These are phyloP conservation scores for Margaritispora aquatica DNA, from an alignment of 495 filamentous ascomycete species.

Conservation along the genomic window DNA sequence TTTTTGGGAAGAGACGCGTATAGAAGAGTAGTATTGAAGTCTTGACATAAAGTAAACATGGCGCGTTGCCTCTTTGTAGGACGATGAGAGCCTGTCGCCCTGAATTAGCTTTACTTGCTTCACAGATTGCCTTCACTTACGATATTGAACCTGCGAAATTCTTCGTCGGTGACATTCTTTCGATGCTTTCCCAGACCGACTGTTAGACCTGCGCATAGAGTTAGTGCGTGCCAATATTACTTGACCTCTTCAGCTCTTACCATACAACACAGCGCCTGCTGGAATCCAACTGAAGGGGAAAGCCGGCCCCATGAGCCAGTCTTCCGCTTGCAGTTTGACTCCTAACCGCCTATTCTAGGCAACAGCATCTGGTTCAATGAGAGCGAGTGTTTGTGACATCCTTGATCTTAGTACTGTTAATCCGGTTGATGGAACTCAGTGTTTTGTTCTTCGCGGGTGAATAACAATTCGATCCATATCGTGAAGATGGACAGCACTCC, in stretches of 20 bases:
- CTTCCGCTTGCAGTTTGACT: slow-evolving; percentile 5
- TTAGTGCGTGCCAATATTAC: neutral
- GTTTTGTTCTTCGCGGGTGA: too few species aligned
- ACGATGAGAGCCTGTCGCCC: slow-evolving; percentile 4
- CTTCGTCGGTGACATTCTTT: slow-evolving; percentile 1
- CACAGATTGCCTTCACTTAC: neutral
- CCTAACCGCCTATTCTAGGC: neutral
- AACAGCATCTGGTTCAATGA: neutral
- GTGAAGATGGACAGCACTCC: too few species aligned
- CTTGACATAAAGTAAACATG: slow-evolving; percentile 27
- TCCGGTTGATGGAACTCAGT: too few species aligned
- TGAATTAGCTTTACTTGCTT: neutral
- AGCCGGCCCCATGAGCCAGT: slow-evolving; percentile 9
- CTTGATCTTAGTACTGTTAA: too few species aligned
- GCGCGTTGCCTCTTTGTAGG: slow-evolving; percentile 6
- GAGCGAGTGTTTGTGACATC: neutral
- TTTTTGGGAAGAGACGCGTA: slow-evolving; percentile 31
- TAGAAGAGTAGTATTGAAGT: slow-evolving; percentile 39
- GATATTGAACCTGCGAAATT: slow-evolving; percentile 7
- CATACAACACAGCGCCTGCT: neutral
- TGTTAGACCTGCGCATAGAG: slow-evolving; percentile 1
- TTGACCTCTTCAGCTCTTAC: neutral
- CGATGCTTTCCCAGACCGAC: slow-evolving; percentile 7
- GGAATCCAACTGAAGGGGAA: slow-evolving; percentile 6
- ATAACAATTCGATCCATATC: too few species aligned